These are phyloP conservation scores for Petunia hybrid DNA, from an alignment of 305 asterid species.

Conservation along the genomic window DNA sequence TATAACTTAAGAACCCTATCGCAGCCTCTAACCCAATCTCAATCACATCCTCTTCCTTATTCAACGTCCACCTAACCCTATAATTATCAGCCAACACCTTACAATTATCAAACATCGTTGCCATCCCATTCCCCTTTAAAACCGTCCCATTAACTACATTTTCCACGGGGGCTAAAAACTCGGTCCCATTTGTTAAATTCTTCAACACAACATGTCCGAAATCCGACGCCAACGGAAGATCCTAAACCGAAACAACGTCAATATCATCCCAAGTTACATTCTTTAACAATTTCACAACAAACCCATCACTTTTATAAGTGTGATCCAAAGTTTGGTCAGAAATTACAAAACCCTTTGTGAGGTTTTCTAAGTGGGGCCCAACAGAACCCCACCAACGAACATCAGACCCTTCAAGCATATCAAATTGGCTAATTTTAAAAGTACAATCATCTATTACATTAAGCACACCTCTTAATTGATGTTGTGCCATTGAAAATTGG, in stretches of 20 bases:
- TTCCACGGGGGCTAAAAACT: conserved; percentile 2
- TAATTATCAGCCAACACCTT: conserved; percentile 67
- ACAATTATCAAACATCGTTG: conserved; percentile 79
- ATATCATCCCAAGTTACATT: conserved; percentile 88
- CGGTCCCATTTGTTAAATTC: conserved; percentile 37
- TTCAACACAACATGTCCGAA: conserved; percentile 79
- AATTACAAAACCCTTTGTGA: conserved; percentile 72
- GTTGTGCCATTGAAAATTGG: conserved; percentile 86
- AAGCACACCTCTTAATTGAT: conserved; percentile 85
- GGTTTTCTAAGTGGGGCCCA: conserved; percentile 71
- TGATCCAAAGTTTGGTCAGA: conserved; percentile 70
- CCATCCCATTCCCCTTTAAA: conserved; percentile 38
- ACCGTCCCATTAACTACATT: conserved; percentile 34
- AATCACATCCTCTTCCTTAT: conserved; percentile 47
- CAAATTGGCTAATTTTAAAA: conserved; percentile 78
- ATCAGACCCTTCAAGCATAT: conserved; percentile 85
- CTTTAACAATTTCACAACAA: conserved; percentile 61
- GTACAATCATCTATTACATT: conserved; percentile 77
- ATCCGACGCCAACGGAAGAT: conserved; percentile 80
- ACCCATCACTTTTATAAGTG: conserved; percentile 71
- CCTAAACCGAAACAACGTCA: conserved; percentile 82
- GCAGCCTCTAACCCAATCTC: conserved; percentile 96
- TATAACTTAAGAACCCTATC: conserved; percentile 65
- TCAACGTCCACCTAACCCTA: conserved; percentile 84
- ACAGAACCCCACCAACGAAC: conserved; percentile 96